Percentiles rank a stretch among this genome's conserved stretches.
Evolutionary conservation across 257 asterid species (phyloP).

Genomic region (Nicotiana otophora): DNA sequence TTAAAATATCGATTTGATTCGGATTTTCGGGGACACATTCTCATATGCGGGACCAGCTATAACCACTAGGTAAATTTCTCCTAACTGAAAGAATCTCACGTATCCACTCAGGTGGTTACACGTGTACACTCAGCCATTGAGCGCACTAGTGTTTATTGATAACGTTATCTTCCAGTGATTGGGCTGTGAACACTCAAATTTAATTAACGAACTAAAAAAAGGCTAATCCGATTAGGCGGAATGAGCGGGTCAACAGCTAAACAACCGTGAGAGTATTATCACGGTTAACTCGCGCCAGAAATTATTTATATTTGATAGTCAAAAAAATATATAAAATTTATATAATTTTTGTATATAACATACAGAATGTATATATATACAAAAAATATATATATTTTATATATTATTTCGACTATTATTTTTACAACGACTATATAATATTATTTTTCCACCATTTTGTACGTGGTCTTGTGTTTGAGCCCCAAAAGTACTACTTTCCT

Average conservation of each 20-base stretch:
- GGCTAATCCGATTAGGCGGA: background rate
- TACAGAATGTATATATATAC: too few relatives aligned
- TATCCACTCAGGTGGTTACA: background rate
- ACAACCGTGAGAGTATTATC: too few relatives aligned
- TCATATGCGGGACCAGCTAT: background rate
- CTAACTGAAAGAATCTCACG: background rate
- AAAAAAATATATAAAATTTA: too few relatives aligned
- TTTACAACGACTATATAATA: too few relatives aligned
- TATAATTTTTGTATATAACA: too few relatives aligned
- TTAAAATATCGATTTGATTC: too few relatives aligned
- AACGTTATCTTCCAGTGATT: background rate
- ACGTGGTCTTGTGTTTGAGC: background rate
- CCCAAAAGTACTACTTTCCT: background rate
- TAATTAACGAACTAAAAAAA: background rate
- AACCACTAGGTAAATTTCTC: background rate
- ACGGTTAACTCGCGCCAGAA: accelerated
- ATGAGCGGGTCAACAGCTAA: too few relatives aligned
- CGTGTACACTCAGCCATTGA: background rate
- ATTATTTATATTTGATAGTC: too few relatives aligned
- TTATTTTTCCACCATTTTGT: too few relatives aligned
- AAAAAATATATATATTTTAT: too few relatives aligned
- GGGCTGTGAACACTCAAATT: too few relatives aligned
- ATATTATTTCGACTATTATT: too few relatives aligned
- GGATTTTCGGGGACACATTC: background rate
- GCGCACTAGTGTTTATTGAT: background rate